A percentile compares a stretch with the other conserved stretches of the same genome.
These are phyloP conservation scores for Solanum bulbocastanum DNA, from an alignment of 257 asterid species.

Conservation along the genomic window DNA sequence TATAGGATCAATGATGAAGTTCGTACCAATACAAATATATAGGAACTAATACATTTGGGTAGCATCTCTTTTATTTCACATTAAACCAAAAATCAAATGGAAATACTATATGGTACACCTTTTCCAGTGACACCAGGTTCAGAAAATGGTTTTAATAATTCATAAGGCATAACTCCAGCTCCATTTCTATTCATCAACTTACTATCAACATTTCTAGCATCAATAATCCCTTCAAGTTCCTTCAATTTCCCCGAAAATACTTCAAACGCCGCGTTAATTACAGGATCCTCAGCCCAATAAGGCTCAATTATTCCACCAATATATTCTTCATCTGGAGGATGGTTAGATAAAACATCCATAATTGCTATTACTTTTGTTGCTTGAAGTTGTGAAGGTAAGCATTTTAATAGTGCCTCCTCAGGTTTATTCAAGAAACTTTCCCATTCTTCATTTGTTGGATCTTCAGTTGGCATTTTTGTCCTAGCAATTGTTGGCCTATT, in stretches of 20 bases:
- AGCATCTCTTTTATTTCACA: neutral
- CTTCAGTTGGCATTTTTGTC: neutral
- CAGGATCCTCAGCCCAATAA: neutral
- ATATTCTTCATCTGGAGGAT: neutral
- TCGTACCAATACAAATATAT: no score
- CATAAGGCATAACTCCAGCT: neutral
- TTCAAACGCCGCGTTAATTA: neutral
- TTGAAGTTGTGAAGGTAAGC: neutral
- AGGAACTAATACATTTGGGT: neutral
- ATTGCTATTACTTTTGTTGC: neutral
- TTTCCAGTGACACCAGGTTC: neutral
- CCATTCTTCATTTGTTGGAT: neutral
- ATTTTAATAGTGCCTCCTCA: neutral
- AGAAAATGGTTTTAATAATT: neutral
- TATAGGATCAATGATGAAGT: no score
- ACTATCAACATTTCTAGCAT: neutral
- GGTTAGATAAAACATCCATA: neutral
- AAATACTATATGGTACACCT: neutral
- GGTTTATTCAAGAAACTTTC: neutral
- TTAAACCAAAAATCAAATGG: neutral
- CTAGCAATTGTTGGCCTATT: neutral
- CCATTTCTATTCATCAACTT: neutral
- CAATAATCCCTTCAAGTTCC: neutral
- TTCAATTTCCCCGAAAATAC: neutral
- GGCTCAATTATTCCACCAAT: neutral